Evolutionary conservation across 495 filamentous ascomycete genomes (phyloP), one percentile per base, ranked within the genome.

Genomic region (Elasticomyces elasticus): DNA sequence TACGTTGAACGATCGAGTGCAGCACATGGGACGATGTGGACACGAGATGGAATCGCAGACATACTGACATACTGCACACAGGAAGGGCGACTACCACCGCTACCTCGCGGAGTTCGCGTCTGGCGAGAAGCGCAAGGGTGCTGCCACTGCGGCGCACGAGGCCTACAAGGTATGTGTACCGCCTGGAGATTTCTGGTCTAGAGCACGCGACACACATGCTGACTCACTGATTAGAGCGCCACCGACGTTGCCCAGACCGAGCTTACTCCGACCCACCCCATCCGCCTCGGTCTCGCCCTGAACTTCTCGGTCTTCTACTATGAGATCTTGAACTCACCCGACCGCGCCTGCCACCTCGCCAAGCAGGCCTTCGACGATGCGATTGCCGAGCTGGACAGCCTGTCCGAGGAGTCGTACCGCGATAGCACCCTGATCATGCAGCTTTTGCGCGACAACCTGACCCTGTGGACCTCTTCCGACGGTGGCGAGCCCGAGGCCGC

Each of bases 221-320:
- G 26, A 62, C 37, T 22, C 24, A 31, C 20, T 24, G 31, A 49
- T 22, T 49, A 66, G 82, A 83, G 50, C 69, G 92, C 92, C 64
- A 97, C 92, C 67, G 91, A 97, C 73, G 89, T 98, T 67, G 92
- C 92, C 48, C 87, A 94, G 72, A 97, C 92, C 53, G 92, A 97
- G 71, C 86, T 98, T 59, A 89, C 94, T 52, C 94, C 92, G 51
- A 98, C 92, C 50, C 92, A 98, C 80, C 92, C 92, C 69, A 98
- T 98, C 78, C 92, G 92, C 64, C 89, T 98, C 48, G 92, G 92
- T 68, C 83, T 98, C 61, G 92, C 92, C 66, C 83, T 97, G 49
- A 98, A 98, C 86, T 97, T 98, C 80, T 98, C 92, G 41, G 92
- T 98, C 66, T 98, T 98, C 80, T 97, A 98, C 84, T 98, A 98